A percentile compares a stretch with the other conserved stretches of the same genome.
phyloP scores from a whole-genome alignment of 2,329 filamentous ascomycete genomes.

The Bipolaris oryzae region DNA sequence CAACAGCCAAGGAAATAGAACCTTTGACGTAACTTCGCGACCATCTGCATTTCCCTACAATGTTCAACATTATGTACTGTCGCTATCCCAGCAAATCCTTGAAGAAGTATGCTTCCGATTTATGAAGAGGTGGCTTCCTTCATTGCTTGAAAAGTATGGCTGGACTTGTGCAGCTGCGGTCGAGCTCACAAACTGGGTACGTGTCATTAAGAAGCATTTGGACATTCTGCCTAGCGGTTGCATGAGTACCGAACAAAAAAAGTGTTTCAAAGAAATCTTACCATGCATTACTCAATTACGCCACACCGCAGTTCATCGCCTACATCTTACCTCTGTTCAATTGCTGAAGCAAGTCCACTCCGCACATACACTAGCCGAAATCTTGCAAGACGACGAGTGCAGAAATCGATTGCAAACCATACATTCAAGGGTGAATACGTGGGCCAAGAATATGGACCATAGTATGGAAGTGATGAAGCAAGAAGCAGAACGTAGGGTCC shows the following conservation, averaged over 20 bases:
- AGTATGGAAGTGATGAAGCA: not conserved
- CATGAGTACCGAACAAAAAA: slow-evolving; percentile 1
- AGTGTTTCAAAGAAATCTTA: not conserved
- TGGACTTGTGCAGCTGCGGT: slow-evolving; percentile 46
- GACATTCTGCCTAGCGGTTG: slow-evolving; percentile 1
- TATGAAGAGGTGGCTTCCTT: slow-evolving; percentile 41
- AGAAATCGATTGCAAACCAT: not conserved
- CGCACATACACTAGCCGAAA: not conserved
- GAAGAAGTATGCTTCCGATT: slow-evolving; percentile 53
- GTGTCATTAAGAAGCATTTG: slow-evolving; percentile 23
- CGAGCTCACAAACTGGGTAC: slow-evolving; percentile 49
- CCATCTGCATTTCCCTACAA: slow-evolving; percentile 38
- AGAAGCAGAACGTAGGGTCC: slow-evolving; percentile 1
- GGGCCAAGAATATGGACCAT: slow-evolving; percentile 1
- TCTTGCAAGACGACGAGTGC: slow-evolving; percentile 1
- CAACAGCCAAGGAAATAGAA: not conserved
- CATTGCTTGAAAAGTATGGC: slow-evolving; percentile 29
- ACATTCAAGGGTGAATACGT: not conserved
- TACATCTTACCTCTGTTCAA: slow-evolving; percentile 1
- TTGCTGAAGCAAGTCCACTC: slow-evolving; percentile 3
- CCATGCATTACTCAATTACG: not conserved
- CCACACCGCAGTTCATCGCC: slow-evolving; percentile 4
- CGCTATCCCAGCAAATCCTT: slow-evolving; percentile 43
- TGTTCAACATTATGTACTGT: slow-evolving; percentile 49
- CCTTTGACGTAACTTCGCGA: not conserved